phyloP scores from a whole-genome alignment of 805 yeast genomes.

The Candida lessepsii region DNA sequence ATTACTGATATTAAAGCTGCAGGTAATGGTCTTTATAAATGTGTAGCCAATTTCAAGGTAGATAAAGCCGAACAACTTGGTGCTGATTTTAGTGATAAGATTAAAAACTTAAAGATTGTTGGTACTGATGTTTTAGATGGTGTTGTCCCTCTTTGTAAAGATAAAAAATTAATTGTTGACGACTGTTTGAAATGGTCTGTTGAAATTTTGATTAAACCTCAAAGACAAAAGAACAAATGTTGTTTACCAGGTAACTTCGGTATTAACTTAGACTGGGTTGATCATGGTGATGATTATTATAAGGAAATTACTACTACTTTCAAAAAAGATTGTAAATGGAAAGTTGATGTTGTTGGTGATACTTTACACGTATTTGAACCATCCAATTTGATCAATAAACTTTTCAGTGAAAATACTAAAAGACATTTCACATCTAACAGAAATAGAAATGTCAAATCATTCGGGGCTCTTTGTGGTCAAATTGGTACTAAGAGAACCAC shows the following conservation, averaged over 20 bases:
- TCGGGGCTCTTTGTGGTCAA: conserved; percentile 5
- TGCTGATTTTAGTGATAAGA: conserved; percentile 15
- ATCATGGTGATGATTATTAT: conserved; percentile 6
- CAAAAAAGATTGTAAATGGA: conserved; percentile 8
- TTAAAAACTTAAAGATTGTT: conserved; percentile 17
- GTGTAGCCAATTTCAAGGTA: conserved; percentile 24
- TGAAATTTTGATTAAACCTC: conserved; percentile 21
- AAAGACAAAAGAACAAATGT: conserved; percentile 17
- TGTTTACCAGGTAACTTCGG: conserved; percentile 26
- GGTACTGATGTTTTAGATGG: conserved; percentile 22
- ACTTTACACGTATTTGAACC: conserved; percentile 9
- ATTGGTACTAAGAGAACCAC: conserved; percentile 7
- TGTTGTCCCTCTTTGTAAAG: conserved; percentile 13
- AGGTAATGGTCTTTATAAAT: conserved; percentile 20
- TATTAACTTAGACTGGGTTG: conserved; percentile 16
- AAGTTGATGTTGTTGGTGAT: conserved; percentile 5
- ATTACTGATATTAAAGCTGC: conserved; percentile 23
- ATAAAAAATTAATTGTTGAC: conserved; percentile 12
- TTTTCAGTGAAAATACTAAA: conserved; percentile 5
- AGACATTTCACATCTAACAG: conserved; percentile 1
- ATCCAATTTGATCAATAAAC: conserved; percentile 6
- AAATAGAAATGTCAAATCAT: conserved; percentile 1
- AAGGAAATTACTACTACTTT: conserved; percentile 8
- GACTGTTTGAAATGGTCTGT: conserved; percentile 23
- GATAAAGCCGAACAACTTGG: conserved; percentile 20